Base-by-base conservation (phyloP, 345 rosid genomes). In the Acer saccharum region DNA sequence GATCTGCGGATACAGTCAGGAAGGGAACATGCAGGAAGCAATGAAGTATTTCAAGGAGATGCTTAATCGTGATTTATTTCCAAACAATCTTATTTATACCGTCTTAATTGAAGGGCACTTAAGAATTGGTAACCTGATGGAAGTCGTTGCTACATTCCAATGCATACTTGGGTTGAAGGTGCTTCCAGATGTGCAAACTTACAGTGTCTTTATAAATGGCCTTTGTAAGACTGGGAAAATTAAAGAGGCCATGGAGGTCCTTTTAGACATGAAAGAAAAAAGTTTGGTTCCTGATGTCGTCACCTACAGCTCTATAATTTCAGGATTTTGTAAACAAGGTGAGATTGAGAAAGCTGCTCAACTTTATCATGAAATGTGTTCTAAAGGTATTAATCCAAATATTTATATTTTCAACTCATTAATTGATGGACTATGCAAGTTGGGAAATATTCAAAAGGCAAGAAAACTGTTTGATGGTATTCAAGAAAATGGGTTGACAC, bases 251-350 rank as follows among this genome's bases (percentile, higher is more conserved):
- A 64, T 65, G 65, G 43, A 39, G 71, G 60, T 84, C 46, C 64
- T 81, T 50, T 73, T 74, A 12, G 80, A 81, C 66, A 72, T 84
- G 57, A 39, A 50, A 46, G n/a, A 25, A 52, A 57, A 41, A 58
- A 62, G 78, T 48, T 70, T 78, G 68, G 27, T 55, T 14, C 85
- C 83, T 12, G 85, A 85, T 65, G 78, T 75, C 18, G 70, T 80
- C 55, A 80, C 85, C 74, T 85, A 85, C n/a, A 75, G 76, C 52
- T 71, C 80, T 29, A 20, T 80, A 17, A 80, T 85, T 66, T 68
- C 70, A 25, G 87, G 85, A 48, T 77, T 85, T 29, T 82, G 81
- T 78, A 74, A 80, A 75, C 80, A 81, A 14, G 54, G 48, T 44
- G 79, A 75, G 67, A 66, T 82, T 64, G 78, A 77, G 50, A 80